Evolutionary conservation across 495 filamentous ascomycete genomes (phyloP), one percentile per base, ranked within the genome.

Genomic region (Aeminium ludgeri): DNA sequence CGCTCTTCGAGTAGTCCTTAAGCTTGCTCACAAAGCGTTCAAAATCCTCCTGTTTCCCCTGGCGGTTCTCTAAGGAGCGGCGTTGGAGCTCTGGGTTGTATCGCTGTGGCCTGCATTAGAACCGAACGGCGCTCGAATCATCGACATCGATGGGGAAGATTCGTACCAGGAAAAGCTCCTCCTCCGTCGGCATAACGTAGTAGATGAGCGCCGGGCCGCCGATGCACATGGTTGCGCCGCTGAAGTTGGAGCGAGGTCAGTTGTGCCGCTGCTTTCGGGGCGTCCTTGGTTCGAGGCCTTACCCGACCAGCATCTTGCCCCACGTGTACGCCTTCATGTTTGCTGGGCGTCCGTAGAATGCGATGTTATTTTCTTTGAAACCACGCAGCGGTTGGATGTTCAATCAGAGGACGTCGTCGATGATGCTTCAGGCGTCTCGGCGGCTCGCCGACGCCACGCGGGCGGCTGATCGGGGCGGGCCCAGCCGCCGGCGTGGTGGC

Each of bases 71-170:
- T 1, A 86, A 61, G 39, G 80, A 82, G 49, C 78, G 72, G 58
- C 80, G 81, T 56, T 87, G 82, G 3, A 96, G 72, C 11, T 96
- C 89, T 1, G 87, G 86, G 57, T 86, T 96, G 65, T 94, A 96
- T 59, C 68, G 74, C 68, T 86, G 54, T 17, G 11, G 25, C 35
- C n/a, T n/a, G n/a, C n/a, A n/a, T n/a, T 12, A 33, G 11, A 25
- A 4, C 23, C 23, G 23, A 25, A 25, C 8, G 4, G 8, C 23
- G 23, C 23, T 25, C 23, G 4, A 8, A 25, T 25, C 8, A 4
- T 25, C 23, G 23, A 25, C 3, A 25, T 25, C 40, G 16, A 35
- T 25, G 40, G 41, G 20, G 37, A 8, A 12, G 38, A 19, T 27
- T 29, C 57, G 36, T 55, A 69, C 72, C 55, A 68, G 69, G 65